Evolutionary conservation across 148 eudicot species (phyloP).

Genomic region (Dianthus caryophyllus): DNA sequence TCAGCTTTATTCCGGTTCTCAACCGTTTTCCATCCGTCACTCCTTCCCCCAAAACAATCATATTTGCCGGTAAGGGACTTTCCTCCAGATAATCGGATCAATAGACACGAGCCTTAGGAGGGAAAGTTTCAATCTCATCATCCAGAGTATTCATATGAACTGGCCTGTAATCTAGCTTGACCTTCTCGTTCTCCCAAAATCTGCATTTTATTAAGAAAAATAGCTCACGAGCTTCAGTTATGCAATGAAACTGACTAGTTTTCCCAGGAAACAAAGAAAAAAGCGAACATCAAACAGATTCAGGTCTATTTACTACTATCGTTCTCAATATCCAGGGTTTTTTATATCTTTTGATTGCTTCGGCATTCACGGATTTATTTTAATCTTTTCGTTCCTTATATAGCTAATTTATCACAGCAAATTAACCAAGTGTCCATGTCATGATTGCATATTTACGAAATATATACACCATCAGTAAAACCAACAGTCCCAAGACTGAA

Average conservation of each 20-base stretch:
- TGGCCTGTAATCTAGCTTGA: constrained; percentile 76
- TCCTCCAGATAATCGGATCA: constrained; percentile 22
- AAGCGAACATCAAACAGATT: too few relatives aligned
- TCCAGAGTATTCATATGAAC: constrained; percentile 91
- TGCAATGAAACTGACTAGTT: neutral
- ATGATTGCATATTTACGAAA: too few relatives aligned
- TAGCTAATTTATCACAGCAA: too few relatives aligned
- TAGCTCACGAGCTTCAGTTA: neutral
- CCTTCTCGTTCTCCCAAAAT: constrained; percentile 84
- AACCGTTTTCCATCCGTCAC: neutral
- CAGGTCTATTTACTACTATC: too few relatives aligned
- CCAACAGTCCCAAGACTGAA: too few relatives aligned
- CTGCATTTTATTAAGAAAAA: constrained; percentile 30
- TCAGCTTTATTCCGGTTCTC: constrained; percentile 14
- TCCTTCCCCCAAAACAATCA: neutral
- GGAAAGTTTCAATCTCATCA: constrained; percentile 78
- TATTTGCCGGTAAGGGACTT: neutral
- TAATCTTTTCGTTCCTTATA: too few relatives aligned
- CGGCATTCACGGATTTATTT: too few relatives aligned
- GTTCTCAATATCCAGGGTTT: too few relatives aligned
- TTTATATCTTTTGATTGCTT: too few relatives aligned
- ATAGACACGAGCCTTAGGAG: constrained; percentile 90
- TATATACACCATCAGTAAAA: too few relatives aligned
- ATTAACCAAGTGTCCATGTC: too few relatives aligned
- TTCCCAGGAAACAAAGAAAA: neutral